phyloP scores from a whole-genome alignment of 1,284 basidiomycete species.

The Stygiomarasmius scandens region DNA sequence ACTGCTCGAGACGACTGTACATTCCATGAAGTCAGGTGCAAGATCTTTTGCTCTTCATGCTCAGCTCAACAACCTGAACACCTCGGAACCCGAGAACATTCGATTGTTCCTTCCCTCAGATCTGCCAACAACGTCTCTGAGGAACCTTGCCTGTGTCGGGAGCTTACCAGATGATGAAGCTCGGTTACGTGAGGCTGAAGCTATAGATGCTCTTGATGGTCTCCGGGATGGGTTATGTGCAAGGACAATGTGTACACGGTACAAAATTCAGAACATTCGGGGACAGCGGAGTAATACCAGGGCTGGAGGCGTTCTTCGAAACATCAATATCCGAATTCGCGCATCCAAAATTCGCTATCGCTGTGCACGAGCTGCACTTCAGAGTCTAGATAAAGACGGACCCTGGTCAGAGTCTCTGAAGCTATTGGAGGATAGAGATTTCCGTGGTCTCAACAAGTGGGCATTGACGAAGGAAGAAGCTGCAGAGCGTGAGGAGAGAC shows the following conservation, averaged over 20 bases:
- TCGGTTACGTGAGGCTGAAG: background rate
- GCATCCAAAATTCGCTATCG: background rate
- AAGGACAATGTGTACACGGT: background rate
- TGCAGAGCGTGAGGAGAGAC: background rate
- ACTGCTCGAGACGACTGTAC: no score
- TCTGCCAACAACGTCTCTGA: no score
- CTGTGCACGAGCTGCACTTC: background rate
- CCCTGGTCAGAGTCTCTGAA: constrained; percentile 9
- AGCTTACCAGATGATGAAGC: background rate
- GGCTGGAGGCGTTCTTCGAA: background rate
- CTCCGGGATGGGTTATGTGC: constrained; percentile 1
- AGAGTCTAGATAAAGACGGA: constrained; percentile 5
- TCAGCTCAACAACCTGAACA: no score
- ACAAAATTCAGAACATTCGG: background rate
- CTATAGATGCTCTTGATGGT: background rate
- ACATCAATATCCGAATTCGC: constrained; percentile 4
- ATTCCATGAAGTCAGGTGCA: no score
- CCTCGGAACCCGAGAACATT: background rate
- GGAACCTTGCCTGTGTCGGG: background rate
- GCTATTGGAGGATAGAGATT: constrained; percentile 6
- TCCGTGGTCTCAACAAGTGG: constrained; percentile 14
- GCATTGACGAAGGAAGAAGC: constrained; percentile 10
- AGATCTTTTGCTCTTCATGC: no score
- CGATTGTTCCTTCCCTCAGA: background rate
- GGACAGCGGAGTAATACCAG: constrained; percentile 6